Base-by-base conservation (phyloP, 2,329 filamentous ascomycete species). In the Aureobasidium zeae region DNA sequence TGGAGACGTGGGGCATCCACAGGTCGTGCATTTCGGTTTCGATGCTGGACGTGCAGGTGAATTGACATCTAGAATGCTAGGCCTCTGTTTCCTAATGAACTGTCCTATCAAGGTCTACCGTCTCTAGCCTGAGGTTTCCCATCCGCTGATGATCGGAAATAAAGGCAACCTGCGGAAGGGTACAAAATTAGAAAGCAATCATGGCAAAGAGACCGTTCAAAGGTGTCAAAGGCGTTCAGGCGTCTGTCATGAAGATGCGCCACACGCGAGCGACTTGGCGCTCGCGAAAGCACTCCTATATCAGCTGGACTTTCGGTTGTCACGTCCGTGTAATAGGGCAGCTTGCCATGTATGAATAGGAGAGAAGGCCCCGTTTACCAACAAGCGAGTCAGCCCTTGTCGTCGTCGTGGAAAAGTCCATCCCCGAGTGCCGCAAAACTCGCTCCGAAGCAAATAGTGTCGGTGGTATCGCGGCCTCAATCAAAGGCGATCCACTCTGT, bases 391-490 rank as follows among this genome's bases (percentile, higher is more conserved):
- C n/a, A n/a, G n/a, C n/a, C n/a, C n/a, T n/a, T n/a, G n/a, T n/a
- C 28, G 9, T 25, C 25, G 17, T 39, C 28, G 13, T 41, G 5
- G 24, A 29, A 22, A 17, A 25, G 11, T 25, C 22, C 8, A 9
- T 5, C 21, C 37, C 37, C 37, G 13, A 13, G 26, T 41, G 26
- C 37, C 37, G 37, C 26, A 22, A 32, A 32, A 31, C 37, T 21
- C 22, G 37, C 28, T 41, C 29, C 30, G 39, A 22, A 34, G 39
- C 10, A 8, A 43, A 43, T 43, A 43, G 39, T 34, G 39, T 28
- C 39, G 39, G 39, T 30, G 39, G 39, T 43, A 43, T 43, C 39
- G 39, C 39, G 39, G 39, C 32, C 28, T 17, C 37, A 41, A 41
- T 41, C 19, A 32, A 41, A 32, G 32, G 13, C 26, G 15, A 12